Evolutionary conservation across 1,139 yeast species (phyloP), one percentile per base, ranked within the genome.

Genomic region (Magnusiomyces tetraspermus): DNA sequence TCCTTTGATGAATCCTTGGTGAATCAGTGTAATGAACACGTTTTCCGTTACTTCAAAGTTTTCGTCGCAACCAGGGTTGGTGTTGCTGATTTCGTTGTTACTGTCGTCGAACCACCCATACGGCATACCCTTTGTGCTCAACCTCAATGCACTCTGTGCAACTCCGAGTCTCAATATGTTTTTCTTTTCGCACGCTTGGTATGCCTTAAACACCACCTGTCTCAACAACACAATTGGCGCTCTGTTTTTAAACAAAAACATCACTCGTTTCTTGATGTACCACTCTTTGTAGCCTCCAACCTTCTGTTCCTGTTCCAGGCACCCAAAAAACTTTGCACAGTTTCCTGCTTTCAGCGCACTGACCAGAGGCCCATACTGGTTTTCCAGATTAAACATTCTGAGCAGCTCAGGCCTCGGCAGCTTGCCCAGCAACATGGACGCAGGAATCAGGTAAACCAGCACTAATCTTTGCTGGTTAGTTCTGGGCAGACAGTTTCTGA

Each of bases 381-480:
- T 59, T 4, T 55, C 48, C n/a, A 69, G 57, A 3, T 58, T 56
- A 26, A 58, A 61, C 28, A 56, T 41, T 8, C 53, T 53, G 30
- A 71, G 56, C 17, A 69, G 51, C n/a, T 52, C 55, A 1, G 21
- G 47, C 1, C 61, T 51, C 1, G 76, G 73, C 17, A 65, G 55
- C 28, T 61, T 55, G 0, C 76, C 76, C 15, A 70, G 59, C 1
- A 73, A 60, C 21, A 72, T 51, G 1, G 69, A 62, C 2, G 67
- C 77, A 0, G 95, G 87, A 1, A 84, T 62, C 45, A 85, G 69
- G 55, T 78, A 77, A 51, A 76, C 71, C 42, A 83, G 65, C 13
- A 80, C 71, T 13, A 64, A 62, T 41, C 74, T 61, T 51, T 73
- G 60, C 61, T 75, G 75, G 19, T 63, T 56, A 1, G 66, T 56